Evolutionary conservation across 2,329 filamentous ascomycete genomes (phyloP), one percentile per base, ranked within the genome.

Genomic region (Teratosphaeria nubilosa): DNA sequence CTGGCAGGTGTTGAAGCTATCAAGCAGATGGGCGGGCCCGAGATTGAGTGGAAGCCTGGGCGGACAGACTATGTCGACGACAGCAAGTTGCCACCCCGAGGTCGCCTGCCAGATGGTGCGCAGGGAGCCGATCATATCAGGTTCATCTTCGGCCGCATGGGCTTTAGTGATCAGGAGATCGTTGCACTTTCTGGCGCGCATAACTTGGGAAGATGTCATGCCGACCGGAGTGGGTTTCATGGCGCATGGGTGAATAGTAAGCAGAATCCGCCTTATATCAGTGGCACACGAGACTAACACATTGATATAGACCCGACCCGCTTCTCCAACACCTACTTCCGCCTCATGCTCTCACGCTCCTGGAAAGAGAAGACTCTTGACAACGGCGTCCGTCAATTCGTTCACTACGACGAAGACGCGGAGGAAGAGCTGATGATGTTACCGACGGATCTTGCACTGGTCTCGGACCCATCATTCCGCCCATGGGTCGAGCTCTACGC

Each of bases 401-500:
- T 80, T 51, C 82, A 82, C 64, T 77, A 78, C 53, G 82, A 85
- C 61, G 80, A 83, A 53, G 80, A 85, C 63, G 71, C 70, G 5
- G 78, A 78, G 51, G 78, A 80, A 59, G 80, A 80, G 58, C 72
- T 86, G 50, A 86, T 86, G 84, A 86, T 86, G 84, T 67, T 86
- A 67, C 83, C 83, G 0, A 85, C 83, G 1, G 83, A 86, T 67
- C 79, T 86, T 65, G 79, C 82, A 4, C 73, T 86, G 45, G 71
- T 80, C 3, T 73, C 76, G 1, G 83, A 86, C 62, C 68, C 74
- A 2, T 67, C 63, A 5, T 86, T 86, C 67, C 68, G 73, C 20
- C 72, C 72, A 6, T 86, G 80, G 78, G 83, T 86, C 13, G 74
- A 82, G 68, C 66, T 74, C 60, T 86, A 86, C 66, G 82, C 82